Evolutionary conservation across 148 eudicot species (phyloP), one percentile per base, ranked within the genome.

Genomic region (Dysphania ambrosioides): DNA sequence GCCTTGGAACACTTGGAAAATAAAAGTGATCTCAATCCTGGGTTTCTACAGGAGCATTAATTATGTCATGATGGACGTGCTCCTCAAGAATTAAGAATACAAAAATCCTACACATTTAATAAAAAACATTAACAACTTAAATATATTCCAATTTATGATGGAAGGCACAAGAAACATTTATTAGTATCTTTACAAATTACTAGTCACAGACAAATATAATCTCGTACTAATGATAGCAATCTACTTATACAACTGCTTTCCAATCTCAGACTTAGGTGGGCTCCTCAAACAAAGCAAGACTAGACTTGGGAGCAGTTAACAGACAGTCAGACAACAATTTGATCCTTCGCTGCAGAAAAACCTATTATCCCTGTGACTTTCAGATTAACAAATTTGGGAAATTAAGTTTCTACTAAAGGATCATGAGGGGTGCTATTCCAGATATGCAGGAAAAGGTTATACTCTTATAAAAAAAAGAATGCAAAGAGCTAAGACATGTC

Each of bases 281-380:
- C 51, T 38, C 70, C 74, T 71, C 51, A 15, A 36, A 36, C 40
- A n/a, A 44, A 27, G 47, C 13, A 64, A 68, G n/a, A 47, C 11
- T 4, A 8, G 5, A 36, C 40, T 36, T 36, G 40, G 40, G 19
- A 26, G 7, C 32, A n/a, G n/a, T n/a, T n/a, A n/a, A n/a, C n/a
- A n/a, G n/a, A n/a, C n/a, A n/a, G n/a, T n/a, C 49, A 42, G 49
- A 12, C 16, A 42, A 1, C 49, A 42, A 42, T 42, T 42, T 42
- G 49, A 42, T 15, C 49, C 49, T 42, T 42, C 2, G 49, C 49
- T 42, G 9, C 15, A 42, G 49, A 8, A 42, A 15, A 42, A 42
- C 3, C 16, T 42, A 36, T 6, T n/a, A 15, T 42, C 49, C 16
- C 16, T 12, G 16, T 42, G 16, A 42, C 2, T 42, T 42, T 42